A percentile compares a stretch with the other conserved stretches of the same genome.
These are phyloP conservation scores for Picea engelmannii DNA, from an alignment of 83 land plant species.

Conservation along the genomic window DNA sequence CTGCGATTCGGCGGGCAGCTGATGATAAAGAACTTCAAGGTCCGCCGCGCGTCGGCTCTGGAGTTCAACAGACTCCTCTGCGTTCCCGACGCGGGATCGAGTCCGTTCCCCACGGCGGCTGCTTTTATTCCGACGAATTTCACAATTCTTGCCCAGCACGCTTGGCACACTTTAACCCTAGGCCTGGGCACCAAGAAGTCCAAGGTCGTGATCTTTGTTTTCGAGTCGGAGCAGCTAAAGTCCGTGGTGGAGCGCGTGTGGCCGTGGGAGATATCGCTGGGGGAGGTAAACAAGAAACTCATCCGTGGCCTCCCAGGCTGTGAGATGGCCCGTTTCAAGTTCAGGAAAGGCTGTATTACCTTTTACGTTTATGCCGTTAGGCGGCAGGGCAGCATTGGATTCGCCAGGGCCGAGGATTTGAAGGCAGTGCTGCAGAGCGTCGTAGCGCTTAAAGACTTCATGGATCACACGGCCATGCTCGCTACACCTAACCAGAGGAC, in stretches of 20 bases:
- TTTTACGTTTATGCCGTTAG: slow-evolving; percentile 70
- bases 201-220: slow-evolving; percentile 58
- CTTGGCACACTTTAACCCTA: slow-evolving; percentile 71
- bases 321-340: slow-evolving; percentile 74
- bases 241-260: slow-evolving; percentile 46
- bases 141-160: slow-evolving; percentile 78
- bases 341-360: slow-evolving; percentile 66
- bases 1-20: slow-evolving; percentile 70
- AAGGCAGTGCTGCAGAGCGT: slow-evolving; percentile 48
- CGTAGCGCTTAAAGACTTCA: slow-evolving; percentile 60
- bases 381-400: slow-evolving; percentile 35
- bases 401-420: slow-evolving; percentile 58
- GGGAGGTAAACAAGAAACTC: slow-evolving; percentile 64
- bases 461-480: slow-evolving; percentile 82
- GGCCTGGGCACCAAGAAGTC: slow-evolving; percentile 82
- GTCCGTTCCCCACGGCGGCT: slow-evolving; percentile 51
- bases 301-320: slow-evolving; percentile 50
- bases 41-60: slow-evolving; percentile 50
- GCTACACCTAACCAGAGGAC: slow-evolving; percentile 65
- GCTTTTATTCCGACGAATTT: slow-evolving; percentile 74
- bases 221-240: slow-evolving; percentile 55
- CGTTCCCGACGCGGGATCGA: neutral
- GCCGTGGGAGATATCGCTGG: slow-evolving; percentile 67
- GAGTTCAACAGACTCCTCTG: slow-evolving; percentile 19
- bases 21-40: slow-evolving; percentile 65